These are phyloP conservation scores for Solanum piurae DNA, from an alignment of 257 asterid species.

Conservation along the genomic window DNA sequence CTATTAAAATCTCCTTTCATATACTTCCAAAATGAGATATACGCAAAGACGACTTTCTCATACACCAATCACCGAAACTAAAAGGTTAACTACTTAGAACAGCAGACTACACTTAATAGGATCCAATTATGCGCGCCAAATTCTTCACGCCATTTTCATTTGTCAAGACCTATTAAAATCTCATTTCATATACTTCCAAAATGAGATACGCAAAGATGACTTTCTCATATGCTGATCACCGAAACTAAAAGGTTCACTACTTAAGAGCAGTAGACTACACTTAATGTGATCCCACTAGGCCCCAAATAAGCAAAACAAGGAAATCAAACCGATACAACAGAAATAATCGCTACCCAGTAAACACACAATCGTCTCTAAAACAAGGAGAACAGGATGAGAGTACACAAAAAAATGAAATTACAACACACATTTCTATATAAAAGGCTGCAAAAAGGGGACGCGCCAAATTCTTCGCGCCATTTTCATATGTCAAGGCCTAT, in stretches of 20 bases:
- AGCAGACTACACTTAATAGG: neutral
- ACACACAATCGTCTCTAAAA: neutral
- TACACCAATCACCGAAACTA: neutral
- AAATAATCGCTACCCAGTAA: neutral
- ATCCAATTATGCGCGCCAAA: neutral
- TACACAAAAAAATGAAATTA: neutral
- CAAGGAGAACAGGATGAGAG: neutral
- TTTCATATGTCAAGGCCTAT: neutral
- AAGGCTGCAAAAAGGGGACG: neutral
- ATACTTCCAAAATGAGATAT: neutral
- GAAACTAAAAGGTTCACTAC: neutral
- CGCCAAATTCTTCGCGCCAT: neutral
- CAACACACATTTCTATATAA: neutral
- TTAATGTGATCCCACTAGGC: neutral
- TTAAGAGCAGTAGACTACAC: neutral
- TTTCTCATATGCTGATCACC: neutral
- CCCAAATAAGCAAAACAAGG: neutral
- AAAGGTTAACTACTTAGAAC: neutral
- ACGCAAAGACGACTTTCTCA: neutral
- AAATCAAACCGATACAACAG: neutral
- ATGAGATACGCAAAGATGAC: neutral
- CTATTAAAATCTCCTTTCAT: neutral
- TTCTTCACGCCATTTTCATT: neutral
- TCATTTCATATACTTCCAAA: neutral
- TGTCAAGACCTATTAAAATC: neutral